Base-by-base conservation (phyloP, 2,329 filamentous ascomycete genomes). In the Fragosphaeria purpurea region DNA sequence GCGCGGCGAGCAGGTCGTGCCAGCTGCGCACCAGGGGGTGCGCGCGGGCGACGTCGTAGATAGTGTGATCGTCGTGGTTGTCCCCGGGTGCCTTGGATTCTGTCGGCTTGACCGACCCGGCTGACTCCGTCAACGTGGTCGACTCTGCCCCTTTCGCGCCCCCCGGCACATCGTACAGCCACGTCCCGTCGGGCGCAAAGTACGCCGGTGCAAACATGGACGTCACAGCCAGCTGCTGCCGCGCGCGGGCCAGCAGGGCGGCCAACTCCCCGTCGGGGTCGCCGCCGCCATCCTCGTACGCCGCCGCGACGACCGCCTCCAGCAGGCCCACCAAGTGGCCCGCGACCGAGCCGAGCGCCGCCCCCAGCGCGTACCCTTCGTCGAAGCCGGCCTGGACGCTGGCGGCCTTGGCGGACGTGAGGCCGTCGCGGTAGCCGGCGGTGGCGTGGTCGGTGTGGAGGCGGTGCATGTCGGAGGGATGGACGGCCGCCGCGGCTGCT, bases 361-460 rank as follows among this genome's bases (percentile, higher is more conserved):
- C 90, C 10, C 93, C 93, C 0, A 97, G 73, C 11, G 81, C 75
- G 64, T 89, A 97, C 0, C 91, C 91, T 56, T 91, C 87, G 63
- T 98, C 93, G 62, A 98, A 97, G 0, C 91, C 91, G 11, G 75
- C 74, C 67, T 98, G 93, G 32, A 96, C 80, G 60, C 82, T 85
- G 45, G 75, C 69, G 32, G 79, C 78, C 65, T 97, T 97, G 35
- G 85, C 86, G 4, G 71, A 72, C 0, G 84, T 77, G 48, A 97
- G 78, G 43, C 91, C 93, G 60, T 96, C 90, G 53, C 91, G 84
- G 68, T 97, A 97, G 22, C 93, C 93, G 40, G 86, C 83, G 7
- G 86, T 96, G 48, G 81, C 77, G 64, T 95, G 88, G 50, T 86
- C 82, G 41, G 80, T 76, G 59, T 85, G 82, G 12, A 95, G 76